Evolutionary conservation across 1,139 yeast genomes (phyloP).

Genomic region (Lodderomyces beijingensis): DNA sequence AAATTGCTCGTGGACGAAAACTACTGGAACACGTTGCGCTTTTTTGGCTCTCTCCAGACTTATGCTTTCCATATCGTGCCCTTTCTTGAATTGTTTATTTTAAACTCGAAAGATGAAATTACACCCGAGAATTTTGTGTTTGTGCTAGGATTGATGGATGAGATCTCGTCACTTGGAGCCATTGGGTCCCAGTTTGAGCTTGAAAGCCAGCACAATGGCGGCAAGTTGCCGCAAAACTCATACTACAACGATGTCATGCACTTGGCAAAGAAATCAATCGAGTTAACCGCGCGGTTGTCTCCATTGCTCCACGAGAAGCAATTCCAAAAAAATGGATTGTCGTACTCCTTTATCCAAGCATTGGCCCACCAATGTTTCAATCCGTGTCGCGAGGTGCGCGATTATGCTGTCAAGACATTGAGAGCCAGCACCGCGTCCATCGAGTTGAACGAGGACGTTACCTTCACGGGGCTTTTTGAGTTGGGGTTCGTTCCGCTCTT

Average conservation of each 20-base stretch:
- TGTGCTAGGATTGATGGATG: conserved; percentile 69
- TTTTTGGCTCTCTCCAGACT: conserved; percentile 52
- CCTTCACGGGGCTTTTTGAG: conserved; percentile 59
- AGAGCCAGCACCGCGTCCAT: conserved; percentile 42
- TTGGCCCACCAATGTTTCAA: conserved; percentile 85
- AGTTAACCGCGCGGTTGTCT: conserved; percentile 51
- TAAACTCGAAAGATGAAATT: conserved; percentile 34
- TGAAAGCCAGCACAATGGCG: conserved; percentile 34
- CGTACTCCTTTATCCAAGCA: conserved; percentile 68
- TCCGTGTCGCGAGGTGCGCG: conserved; percentile 75
- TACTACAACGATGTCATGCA: conserved; percentile 49
- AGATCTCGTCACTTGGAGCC: conserved; percentile 78
- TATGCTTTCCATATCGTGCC: conserved; percentile 47
- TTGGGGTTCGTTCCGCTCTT: conserved; percentile 73
- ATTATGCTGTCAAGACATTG: conserved; percentile 56
- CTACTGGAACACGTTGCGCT: conserved; percentile 63
- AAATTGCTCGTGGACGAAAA: conserved; percentile 41
- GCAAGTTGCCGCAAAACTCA: conserved; percentile 26
- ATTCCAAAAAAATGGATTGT: conserved; percentile 29
- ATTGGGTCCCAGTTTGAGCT: conserved; percentile 76
- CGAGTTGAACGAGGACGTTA: conserved; percentile 23
- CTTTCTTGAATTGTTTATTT: conserved; percentile 45
- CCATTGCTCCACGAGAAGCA: conserved; percentile 21
- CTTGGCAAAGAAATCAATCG: conserved; percentile 58
- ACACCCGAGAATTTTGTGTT: conserved; percentile 54